A percentile compares a stretch with the other conserved stretches of the same genome.
Conservation (phyloP, 306 rosid genomes). For the Gleditsia sinensis region DNA sequence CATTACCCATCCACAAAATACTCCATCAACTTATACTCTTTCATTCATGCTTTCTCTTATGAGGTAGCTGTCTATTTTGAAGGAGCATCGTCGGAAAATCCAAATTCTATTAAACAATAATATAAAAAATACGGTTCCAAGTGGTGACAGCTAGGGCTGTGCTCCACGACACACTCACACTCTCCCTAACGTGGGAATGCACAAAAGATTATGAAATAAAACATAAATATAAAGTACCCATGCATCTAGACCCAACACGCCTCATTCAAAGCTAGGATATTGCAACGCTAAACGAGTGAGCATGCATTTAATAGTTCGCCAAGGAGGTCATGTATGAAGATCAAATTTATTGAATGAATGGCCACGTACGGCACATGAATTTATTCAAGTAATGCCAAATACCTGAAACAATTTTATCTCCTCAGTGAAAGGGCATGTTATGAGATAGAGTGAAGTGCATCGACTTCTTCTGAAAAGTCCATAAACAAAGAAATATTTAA, state of each 20-base stretch:
- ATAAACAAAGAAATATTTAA: too few species aligned
- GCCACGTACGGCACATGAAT: not conserved
- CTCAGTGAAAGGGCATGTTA: not conserved
- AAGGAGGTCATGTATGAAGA: constrained; percentile 10
- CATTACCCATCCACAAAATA: not conserved
- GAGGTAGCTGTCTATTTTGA: not conserved
- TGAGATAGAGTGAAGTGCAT: not conserved
- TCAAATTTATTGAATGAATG: not conserved
- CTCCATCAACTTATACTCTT: not conserved
- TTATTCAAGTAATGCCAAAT: not conserved
- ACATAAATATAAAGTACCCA: not conserved
- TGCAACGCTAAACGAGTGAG: not conserved
- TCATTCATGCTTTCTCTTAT: not conserved
- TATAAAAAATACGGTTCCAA: not conserved
- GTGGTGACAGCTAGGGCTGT: not conserved
- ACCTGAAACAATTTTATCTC: not conserved
- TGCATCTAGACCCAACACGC: constrained; percentile 6
- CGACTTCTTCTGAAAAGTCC: not conserved
- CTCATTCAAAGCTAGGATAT: not conserved
- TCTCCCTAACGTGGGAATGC: constrained; percentile 1
- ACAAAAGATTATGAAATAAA: not conserved
- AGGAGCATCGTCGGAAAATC: not conserved
- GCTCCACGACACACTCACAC: not conserved
- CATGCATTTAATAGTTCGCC: constrained; percentile 28
- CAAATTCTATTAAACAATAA: not conserved